phyloP scores from a whole-genome alignment of 345 rosid species.

The Aurinia saxatilis region DNA sequence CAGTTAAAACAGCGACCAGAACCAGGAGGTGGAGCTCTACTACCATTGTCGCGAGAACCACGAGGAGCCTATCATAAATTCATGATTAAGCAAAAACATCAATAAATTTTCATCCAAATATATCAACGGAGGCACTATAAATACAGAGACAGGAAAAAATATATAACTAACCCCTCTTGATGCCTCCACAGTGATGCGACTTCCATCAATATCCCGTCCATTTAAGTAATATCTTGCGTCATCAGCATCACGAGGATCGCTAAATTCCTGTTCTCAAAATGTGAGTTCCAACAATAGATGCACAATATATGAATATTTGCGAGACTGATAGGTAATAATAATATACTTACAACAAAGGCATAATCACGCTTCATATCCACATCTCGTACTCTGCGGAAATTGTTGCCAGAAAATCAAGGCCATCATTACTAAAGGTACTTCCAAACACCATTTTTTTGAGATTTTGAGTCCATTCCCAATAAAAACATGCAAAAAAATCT shows the following conservation, averaged over 20 bases:
- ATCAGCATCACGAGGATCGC: constrained; percentile 93
- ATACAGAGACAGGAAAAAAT: not conserved
- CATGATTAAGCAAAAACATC: not conserved
- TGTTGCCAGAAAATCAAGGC: constrained; percentile 98
- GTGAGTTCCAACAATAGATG: not conserved
- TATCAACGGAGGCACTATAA: not conserved
- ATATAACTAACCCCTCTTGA: constrained; percentile 70
- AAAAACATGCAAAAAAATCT: constrained; percentile 65
- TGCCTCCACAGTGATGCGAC: constrained; percentile 84
- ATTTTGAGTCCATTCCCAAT: constrained; percentile 66
- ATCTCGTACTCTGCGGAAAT: constrained; percentile 95
- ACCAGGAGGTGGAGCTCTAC: constrained; percentile 96
- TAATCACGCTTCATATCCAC: constrained; percentile 99
- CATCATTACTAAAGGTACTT: constrained; percentile 87
- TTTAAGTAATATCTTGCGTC: constrained; percentile 80
- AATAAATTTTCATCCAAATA: not conserved
- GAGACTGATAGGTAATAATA: not conserved
- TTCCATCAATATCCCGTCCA: constrained; percentile 79
- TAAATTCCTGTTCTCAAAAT: constrained; percentile 65
- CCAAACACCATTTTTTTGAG: constrained; percentile 82
- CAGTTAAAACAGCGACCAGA: constrained; percentile 95
- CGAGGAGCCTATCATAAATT: constrained; percentile 55
- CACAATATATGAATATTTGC: constrained; percentile 9
- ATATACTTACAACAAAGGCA: constrained; percentile 81
- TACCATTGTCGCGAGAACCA: constrained; percentile 51